phyloP scores from a whole-genome alignment of 2,329 filamentous ascomycete species.

The Diaporthe sp. region DNA sequence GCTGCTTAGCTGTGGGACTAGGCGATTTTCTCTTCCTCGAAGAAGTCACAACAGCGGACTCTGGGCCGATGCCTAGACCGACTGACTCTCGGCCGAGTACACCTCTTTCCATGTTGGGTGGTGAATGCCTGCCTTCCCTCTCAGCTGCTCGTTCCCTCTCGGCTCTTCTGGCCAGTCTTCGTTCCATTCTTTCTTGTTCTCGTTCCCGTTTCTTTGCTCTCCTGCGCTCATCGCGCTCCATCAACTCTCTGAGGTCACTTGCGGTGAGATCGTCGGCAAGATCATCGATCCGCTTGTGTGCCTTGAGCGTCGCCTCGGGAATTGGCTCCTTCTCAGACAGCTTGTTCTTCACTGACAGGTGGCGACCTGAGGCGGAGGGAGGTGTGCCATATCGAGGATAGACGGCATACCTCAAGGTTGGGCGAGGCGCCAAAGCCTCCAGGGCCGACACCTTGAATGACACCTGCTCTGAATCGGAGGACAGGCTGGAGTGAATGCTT shows the following conservation, averaged over 20 bases:
- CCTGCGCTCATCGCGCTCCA: constrained; percentile 89
- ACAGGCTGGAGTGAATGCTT: constrained; percentile 82
- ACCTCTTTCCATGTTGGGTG: constrained; percentile 70
- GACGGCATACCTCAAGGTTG: constrained; percentile 81
- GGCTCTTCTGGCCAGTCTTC: constrained; percentile 73
- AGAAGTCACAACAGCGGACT: constrained; percentile 68
- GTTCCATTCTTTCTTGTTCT: constrained; percentile 76
- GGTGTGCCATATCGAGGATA: constrained; percentile 68
- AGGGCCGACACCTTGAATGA: constrained; percentile 86
- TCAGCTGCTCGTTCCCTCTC: constrained; percentile 75
- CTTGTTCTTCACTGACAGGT: constrained; percentile 47
- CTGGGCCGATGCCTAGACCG: constrained; percentile 68
- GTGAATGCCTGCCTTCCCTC: constrained; percentile 65
- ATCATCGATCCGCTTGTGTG: constrained; percentile 74
- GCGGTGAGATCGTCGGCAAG: constrained; percentile 90
- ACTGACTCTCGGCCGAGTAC: constrained; percentile 70
- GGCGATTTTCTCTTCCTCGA: constrained; percentile 63
- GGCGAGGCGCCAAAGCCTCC: constrained; percentile 85
- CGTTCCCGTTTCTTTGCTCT: constrained; percentile 78
- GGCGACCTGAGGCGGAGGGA: constrained; percentile 26
- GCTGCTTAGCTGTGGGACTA: constrained; percentile 42
- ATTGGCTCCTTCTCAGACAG: constrained; percentile 65
- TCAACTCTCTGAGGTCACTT: constrained; percentile 84
- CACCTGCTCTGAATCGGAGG: constrained; percentile 78
- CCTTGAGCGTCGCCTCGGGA: constrained; percentile 70